phyloP scores from a whole-genome alignment of 164 flowering plant genomes.

The Chimonanthus salicifolius region DNA sequence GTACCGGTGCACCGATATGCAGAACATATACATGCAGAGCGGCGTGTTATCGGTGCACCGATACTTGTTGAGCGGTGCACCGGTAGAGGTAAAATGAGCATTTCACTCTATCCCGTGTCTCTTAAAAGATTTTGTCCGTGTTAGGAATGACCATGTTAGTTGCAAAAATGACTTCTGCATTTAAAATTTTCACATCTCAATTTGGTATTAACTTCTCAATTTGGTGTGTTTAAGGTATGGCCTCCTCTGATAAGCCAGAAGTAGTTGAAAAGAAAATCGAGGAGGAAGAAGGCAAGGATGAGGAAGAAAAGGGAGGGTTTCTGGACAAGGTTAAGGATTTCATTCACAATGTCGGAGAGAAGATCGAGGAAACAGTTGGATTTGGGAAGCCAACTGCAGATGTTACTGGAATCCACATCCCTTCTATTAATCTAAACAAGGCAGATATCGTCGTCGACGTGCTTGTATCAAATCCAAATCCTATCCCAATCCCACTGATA shows the following conservation, averaged over 20 bases:
- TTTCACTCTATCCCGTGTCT: too few species aligned
- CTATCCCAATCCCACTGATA: conserved; percentile 11
- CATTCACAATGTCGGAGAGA: conserved; percentile 12
- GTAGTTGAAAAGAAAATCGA: conserved; percentile 7
- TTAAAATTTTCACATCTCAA: too few species aligned
- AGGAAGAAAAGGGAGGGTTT: conserved; percentile 8
- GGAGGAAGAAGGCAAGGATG: conserved; percentile 34
- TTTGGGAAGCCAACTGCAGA: conserved; percentile 19
- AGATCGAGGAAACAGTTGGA: conserved; percentile 11
- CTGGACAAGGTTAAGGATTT: conserved; percentile 15
- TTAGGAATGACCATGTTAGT: too few species aligned
- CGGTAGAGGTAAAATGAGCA: too few species aligned
- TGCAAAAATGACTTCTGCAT: too few species aligned
- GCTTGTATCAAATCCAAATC: conserved; percentile 14
- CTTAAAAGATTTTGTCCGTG: too few species aligned
- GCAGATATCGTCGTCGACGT: conserved; percentile 12
- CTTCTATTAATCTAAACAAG: conserved; percentile 8
- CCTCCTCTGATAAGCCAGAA: conserved; percentile 10
- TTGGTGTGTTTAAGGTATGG: conserved; percentile 6
- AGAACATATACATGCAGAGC: too few species aligned
- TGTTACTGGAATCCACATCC: conserved; percentile 13
- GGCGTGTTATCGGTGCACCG: too few species aligned
- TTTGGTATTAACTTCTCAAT: too few species aligned
- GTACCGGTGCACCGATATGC: too few species aligned
- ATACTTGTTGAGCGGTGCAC: too few species aligned